Conservation (phyloP, 78 protist genomes). For the Chrysochromulina parva region DNA sequence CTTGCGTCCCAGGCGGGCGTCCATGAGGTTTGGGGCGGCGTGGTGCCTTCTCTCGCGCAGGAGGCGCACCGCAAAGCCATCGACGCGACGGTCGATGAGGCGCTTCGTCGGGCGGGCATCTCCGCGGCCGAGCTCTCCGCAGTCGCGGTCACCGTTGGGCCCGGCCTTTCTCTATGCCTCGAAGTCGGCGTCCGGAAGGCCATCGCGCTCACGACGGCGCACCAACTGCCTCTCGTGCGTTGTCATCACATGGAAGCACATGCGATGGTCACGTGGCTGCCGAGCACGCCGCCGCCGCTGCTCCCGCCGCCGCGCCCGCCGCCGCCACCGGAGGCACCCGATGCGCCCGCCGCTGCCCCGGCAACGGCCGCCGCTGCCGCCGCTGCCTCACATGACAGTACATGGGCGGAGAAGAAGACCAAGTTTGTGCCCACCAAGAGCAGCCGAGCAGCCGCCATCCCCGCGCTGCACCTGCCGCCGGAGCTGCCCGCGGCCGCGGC, state of each 20-base stretch:
- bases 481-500: neutral
- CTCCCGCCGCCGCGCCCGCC: too few relatives aligned
- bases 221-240: neutral
- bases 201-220: neutral
- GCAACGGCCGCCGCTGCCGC: neutral
- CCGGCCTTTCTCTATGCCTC: conserved; percentile 29
- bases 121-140: neutral
- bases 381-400: too few relatives aligned
- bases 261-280: conserved; percentile 33
- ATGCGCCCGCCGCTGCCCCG: neutral
- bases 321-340: neutral
- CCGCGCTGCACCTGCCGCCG: neutral
- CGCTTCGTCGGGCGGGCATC: neutral
- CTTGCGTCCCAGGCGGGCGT: conserved; percentile 4
- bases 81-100: neutral
- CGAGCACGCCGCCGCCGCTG: conserved; percentile 1
- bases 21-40: conserved; percentile 25
- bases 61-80: conserved; percentile 20
- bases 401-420: too few relatives aligned
- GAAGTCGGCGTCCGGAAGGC: neutral
- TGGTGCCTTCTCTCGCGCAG: conserved; percentile 38
- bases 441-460: neutral
- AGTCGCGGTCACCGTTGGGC: conserved; percentile 46
- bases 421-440: neutral
- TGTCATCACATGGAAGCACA: conserved; percentile 44